Base-by-base conservation (phyloP, 371 early-diverging fungal species). In the Mortierella polycephala region DNA sequence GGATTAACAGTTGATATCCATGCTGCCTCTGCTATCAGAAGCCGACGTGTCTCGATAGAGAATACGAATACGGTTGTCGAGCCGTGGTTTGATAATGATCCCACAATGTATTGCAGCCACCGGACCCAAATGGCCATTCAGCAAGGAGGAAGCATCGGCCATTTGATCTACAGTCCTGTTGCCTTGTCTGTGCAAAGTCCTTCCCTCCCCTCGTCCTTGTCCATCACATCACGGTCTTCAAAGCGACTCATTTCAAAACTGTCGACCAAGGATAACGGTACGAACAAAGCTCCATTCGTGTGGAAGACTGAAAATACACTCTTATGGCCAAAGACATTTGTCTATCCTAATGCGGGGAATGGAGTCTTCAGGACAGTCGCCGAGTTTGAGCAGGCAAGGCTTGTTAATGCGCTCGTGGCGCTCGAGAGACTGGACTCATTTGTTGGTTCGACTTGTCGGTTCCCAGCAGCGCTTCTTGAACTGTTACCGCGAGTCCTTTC, bases 331-430 rank as follows among this genome's bases (percentile, higher is more conserved):
- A 62, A 49, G 2, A 23, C 52, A 7, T 73, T 73, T 67, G 16
- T 59, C 5, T 42, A 47, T 9, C 62, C 62, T 4, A 21, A 0
- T 13, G 5, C 23, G 7, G 0, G 11, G 5, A 57, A 57, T 11
- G 60, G 37, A 7, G 41, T 51, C 8, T 42, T 49, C 23, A 11
- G 7, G 5, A 57, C 65, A 21, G 62, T 69, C 7, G 52, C 62
- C 7, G 69, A 46, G 12, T 64, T 60, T 30, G 75, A 74, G 14
- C 64, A 69, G 13, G 42, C 51, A 5, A 64, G 69, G 9, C 61
- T 74, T 30, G 30, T 64, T 8, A 74, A 74, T 47, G 57, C 65
- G 0, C 42, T 74, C 0, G 69, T 69, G 12, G 75, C 75, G 0
- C 62, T 74, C 0, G 75, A 51, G 23, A 41, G 57, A n/a, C 58